A percentile compares a stretch with the other conserved stretches of the same genome.
Evolutionary conservation across 2,329 filamentous ascomycete genomes (phyloP).

Genomic region (Cadophora gregata): DNA sequence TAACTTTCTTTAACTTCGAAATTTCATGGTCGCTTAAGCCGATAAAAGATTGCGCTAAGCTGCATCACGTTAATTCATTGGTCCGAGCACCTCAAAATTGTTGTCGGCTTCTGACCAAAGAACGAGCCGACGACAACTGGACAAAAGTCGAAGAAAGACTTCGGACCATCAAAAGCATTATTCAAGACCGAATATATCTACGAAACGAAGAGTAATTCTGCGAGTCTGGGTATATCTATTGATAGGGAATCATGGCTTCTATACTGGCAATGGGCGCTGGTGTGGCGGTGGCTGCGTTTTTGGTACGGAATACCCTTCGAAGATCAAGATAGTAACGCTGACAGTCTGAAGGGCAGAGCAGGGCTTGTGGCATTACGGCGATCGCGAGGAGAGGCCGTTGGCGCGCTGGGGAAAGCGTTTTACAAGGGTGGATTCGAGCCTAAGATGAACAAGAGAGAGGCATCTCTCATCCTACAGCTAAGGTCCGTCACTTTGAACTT

Average conservation of each 20-base stretch:
- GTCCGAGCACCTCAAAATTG: conserved; percentile 25
- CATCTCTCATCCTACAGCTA: conserved; percentile 86
- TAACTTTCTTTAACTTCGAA: conserved; percentile 26
- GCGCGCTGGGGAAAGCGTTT: conserved; percentile 85
- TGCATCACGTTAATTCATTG: neutral
- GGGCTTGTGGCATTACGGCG: conserved; percentile 88
- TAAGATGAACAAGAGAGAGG: conserved; percentile 92
- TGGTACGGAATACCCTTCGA: conserved; percentile 51
- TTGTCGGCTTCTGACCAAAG: conserved; percentile 10
- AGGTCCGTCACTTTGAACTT: conserved; percentile 61
- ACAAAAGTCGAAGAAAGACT: neutral
- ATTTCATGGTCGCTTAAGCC: conserved; percentile 29
- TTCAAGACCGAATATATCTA: neutral
- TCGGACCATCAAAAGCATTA: neutral
- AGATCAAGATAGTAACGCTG: conserved; percentile 25
- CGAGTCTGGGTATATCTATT: neutral
- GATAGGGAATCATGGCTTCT: conserved; percentile 57
- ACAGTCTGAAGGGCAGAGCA: conserved; percentile 75
- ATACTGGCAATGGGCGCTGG: conserved; percentile 64
- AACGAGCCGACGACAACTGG: neutral
- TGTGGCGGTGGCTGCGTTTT: conserved; percentile 68
- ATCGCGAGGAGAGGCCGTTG: conserved; percentile 74
- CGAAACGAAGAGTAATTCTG: neutral
- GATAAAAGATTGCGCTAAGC: conserved; percentile 32
- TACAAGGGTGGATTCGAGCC: conserved; percentile 99